Conservation (phyloP, 208 protist genomes). For the Hexamita inflata region DNA sequence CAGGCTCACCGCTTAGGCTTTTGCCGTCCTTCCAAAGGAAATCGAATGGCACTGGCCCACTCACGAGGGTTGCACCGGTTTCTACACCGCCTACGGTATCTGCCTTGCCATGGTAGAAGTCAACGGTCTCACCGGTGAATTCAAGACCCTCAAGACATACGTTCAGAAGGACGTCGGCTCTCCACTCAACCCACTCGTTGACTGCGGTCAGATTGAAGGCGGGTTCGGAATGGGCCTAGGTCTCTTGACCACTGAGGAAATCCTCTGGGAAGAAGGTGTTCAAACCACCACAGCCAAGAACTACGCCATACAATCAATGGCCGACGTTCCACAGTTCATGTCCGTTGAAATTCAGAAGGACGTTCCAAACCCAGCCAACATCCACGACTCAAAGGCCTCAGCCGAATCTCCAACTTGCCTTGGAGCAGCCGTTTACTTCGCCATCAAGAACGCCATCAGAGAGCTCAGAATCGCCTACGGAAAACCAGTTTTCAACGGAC, state of each 20-base stretch:
- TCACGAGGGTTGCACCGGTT: conserved; percentile 41
- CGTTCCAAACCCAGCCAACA: conserved; percentile 37
- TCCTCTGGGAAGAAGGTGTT: conserved; percentile 35
- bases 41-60: not conserved
- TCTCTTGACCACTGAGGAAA: conserved; percentile 49
- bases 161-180: conserved; percentile 54
- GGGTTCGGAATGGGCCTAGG: conserved; percentile 59
- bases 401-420: conserved; percentile 69
- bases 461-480: conserved; percentile 43
- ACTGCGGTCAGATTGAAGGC: conserved; percentile 62
- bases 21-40: conserved; percentile 11
- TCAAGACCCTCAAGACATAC: conserved; percentile 41
- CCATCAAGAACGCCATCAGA: conserved; percentile 57
- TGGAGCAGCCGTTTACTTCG: conserved; percentile 55
- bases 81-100: conserved; percentile 56
- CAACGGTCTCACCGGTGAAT: conserved; percentile 54
- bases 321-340: conserved; percentile 59
- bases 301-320: conserved; percentile 56
- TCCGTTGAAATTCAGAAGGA: conserved; percentile 55
- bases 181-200: conserved; percentile 54
- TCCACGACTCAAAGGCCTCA: conserved; percentile 49
- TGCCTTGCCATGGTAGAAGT: conserved; percentile 52
- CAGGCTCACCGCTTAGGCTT: conserved; percentile 20
- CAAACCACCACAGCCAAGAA: conserved; percentile 12
- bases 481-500: too few species aligned